Conservation (phyloP, 176 grass and related monocot species). For the Carex pumila region DNA sequence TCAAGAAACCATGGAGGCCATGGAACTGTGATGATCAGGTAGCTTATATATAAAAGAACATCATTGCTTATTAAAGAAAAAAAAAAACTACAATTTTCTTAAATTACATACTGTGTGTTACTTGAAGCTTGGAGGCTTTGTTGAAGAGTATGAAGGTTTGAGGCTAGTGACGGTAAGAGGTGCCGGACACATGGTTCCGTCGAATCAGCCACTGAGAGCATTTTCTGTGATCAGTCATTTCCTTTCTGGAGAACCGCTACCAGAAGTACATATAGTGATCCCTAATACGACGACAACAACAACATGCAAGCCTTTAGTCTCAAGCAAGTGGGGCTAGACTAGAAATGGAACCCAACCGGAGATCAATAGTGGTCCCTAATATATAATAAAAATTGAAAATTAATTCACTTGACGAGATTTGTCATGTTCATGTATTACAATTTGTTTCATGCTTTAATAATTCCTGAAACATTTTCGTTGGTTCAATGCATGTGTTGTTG, state of each 20-base stretch:
- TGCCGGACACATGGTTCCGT: conserved; percentile 25
- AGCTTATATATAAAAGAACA: neutral
- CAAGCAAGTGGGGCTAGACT: too few species aligned
- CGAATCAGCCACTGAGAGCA: conserved; percentile 27
- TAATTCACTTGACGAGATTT: neutral
- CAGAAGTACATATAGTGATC: neutral
- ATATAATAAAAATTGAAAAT: neutral
- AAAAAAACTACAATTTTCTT: neutral
- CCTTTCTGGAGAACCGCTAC: conserved; percentile 15
- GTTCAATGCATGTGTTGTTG: neutral
- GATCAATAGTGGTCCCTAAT: neutral
- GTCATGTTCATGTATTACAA: neutral
- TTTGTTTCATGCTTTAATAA: neutral
- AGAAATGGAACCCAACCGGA: too few species aligned
- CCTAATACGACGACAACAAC: neutral
- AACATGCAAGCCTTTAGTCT: too few species aligned
- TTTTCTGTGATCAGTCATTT: conserved; percentile 2
- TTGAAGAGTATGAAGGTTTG: conserved; percentile 16
- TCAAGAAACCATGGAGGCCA: conserved; percentile 33
- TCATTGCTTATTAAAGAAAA: neutral
- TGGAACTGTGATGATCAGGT: conserved; percentile 46
- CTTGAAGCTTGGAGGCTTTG: conserved; percentile 30
- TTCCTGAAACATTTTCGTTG: neutral
- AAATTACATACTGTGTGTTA: neutral
- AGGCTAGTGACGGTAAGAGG: conserved; percentile 14